Percentiles rank a stretch among this genome's conserved stretches.
Evolutionary conservation across 768 basidiomycete species (phyloP).

Genomic region (Epithele typhae): DNA sequence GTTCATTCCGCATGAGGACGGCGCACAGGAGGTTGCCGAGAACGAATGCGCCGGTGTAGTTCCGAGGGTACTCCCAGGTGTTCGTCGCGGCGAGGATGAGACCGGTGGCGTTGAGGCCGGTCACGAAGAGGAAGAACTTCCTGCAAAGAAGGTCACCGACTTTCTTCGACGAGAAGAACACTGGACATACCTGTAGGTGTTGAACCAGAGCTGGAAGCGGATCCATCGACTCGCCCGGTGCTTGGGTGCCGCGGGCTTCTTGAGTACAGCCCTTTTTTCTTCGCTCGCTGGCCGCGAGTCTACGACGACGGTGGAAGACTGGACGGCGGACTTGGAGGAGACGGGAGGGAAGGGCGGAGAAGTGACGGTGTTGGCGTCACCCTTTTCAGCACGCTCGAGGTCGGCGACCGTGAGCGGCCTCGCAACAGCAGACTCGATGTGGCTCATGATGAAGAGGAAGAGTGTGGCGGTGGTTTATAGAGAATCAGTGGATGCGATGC

Average conservation of each 20-base stretch:
- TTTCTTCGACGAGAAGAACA: not conserved
- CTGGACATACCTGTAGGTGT: conserved; percentile 30
- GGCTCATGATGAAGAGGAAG: too few relatives aligned
- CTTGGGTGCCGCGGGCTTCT: conserved; percentile 8
- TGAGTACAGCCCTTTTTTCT: conserved; percentile 18
- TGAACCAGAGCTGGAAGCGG: conserved; percentile 33
- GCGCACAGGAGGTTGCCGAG: conserved; percentile 38
- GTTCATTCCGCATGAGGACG: conserved; percentile 40
- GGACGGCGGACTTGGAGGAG: conserved; percentile 6
- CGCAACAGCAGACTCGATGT: not conserved
- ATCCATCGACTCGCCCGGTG: conserved; percentile 23
- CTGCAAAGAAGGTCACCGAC: conserved; percentile 12
- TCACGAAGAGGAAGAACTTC: conserved; percentile 32
- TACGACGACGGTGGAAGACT: conserved; percentile 3
- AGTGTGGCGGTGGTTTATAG: too few relatives aligned
- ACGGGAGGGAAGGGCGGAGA: conserved; percentile 12
- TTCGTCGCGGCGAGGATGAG: conserved; percentile 30
- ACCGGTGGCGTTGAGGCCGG: conserved; percentile 28
- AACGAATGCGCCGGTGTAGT: conserved; percentile 33
- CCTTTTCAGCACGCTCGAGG: conserved; percentile 30
- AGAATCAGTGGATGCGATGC: not conserved
- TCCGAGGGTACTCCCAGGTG: conserved; percentile 32
- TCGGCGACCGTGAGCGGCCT: conserved; percentile 24
- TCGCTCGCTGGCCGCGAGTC: conserved; percentile 8
- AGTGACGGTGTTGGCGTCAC: conserved; percentile 18